phyloP scores from a whole-genome alignment of 371 early-diverging fungal species.

The Chytridiales sp. region DNA sequence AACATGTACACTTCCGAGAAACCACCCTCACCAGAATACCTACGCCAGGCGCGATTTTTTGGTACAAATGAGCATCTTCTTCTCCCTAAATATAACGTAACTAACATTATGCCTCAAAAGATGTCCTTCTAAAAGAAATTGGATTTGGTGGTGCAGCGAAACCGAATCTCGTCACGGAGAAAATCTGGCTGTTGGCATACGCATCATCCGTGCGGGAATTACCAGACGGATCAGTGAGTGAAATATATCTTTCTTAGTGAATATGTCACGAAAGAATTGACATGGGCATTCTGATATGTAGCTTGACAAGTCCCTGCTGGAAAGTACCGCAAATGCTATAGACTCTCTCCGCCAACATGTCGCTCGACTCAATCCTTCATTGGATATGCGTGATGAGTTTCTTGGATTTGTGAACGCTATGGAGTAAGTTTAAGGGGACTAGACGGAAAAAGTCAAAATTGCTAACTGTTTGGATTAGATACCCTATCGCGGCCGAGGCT shows the following conservation, averaged over 20 bases:
- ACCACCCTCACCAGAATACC: slow-evolving; percentile 13
- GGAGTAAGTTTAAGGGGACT: background rate
- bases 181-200: slow-evolving; percentile 25
- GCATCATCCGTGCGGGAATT: slow-evolving; percentile 5
- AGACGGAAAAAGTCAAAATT: background rate
- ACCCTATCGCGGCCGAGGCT: slow-evolving; percentile 17
- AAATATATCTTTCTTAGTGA: background rate
- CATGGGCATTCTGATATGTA: too few species aligned
- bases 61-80: background rate
- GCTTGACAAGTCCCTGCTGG: background rate
- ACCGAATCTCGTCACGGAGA: slow-evolving; percentile 15
- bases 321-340: slow-evolving; percentile 9
- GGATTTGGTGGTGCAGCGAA: slow-evolving; percentile 15
- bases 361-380: slow-evolving; percentile 15
- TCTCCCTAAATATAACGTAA: background rate
- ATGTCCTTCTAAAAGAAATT: slow-evolving; percentile 19
- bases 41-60: slow-evolving; percentile 10
- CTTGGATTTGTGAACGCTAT: slow-evolving; percentile 13
- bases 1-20: slow-evolving; percentile 9
- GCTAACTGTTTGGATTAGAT: background rate
- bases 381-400: slow-evolving; percentile 23
- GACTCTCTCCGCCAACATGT: slow-evolving; percentile 3
- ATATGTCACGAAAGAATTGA: background rate
- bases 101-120: background rate
- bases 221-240: background rate